phyloP scores from a whole-genome alignment of 2,329 filamentous ascomycete genomes.

The Myriosclerotinia scirpicola region DNA sequence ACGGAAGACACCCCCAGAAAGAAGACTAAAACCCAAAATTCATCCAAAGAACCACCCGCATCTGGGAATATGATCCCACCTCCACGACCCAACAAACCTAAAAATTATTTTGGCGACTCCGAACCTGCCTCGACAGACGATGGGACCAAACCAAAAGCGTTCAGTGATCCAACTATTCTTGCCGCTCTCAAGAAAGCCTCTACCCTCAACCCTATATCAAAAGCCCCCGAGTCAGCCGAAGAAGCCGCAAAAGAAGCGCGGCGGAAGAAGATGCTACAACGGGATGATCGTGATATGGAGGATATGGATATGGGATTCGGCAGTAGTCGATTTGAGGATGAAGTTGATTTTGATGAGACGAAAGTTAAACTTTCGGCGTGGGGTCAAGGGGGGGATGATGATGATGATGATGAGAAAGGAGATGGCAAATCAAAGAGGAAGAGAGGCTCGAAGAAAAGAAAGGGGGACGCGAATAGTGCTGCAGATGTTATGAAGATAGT shows the following conservation, averaged over 20 bases:
- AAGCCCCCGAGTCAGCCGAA: slow-evolving; percentile 45
- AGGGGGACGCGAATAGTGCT: slow-evolving; percentile 75
- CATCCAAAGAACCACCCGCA: slow-evolving; percentile 20
- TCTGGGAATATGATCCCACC: slow-evolving; percentile 48
- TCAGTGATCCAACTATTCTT: slow-evolving; percentile 74
- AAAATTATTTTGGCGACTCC: slow-evolving; percentile 64
- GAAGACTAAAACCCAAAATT: slow-evolving; percentile 25
- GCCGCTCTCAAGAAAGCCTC: slow-evolving; percentile 86
- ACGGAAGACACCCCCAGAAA: slow-evolving; percentile 37
- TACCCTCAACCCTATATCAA: slow-evolving; percentile 53
- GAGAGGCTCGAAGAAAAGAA: slow-evolving; percentile 71
- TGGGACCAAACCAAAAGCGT: slow-evolving; percentile 49
- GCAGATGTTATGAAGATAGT: slow-evolving; percentile 79
- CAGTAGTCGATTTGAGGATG: slow-evolving; percentile 81
- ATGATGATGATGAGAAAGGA: slow-evolving; percentile 44
- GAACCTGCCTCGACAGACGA: slow-evolving; percentile 46
- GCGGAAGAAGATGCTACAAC: slow-evolving; percentile 71
- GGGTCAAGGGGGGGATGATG: slow-evolving; percentile 55
- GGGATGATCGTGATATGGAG: slow-evolving; percentile 75
- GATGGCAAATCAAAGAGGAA: slow-evolving; percentile 61
- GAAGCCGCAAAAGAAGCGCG: slow-evolving; percentile 63
- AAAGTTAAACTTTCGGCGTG: slow-evolving; percentile 69
- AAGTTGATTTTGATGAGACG: slow-evolving; percentile 72
- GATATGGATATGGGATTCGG: slow-evolving; percentile 97
- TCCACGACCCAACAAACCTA: slow-evolving; percentile 45